These are phyloP conservation scores for Suillus subluteus DNA, from an alignment of 768 basidiomycete genomes.

Conservation along the genomic window DNA sequence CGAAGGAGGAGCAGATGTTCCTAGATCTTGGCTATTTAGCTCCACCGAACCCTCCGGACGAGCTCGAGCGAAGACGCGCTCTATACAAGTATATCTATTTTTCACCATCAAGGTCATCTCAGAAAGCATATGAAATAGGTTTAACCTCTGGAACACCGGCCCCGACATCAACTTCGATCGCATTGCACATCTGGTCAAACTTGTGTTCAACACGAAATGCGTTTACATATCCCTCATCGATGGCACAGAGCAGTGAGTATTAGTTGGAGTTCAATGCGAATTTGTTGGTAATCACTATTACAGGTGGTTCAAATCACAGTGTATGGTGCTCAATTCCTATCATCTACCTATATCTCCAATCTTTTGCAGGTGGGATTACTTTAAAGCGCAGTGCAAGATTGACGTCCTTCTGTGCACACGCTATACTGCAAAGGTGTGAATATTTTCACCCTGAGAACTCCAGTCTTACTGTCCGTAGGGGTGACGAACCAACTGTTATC, in stretches of 20 bases:
- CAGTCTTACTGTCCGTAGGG: conserved; percentile 42
- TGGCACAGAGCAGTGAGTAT: conserved; percentile 76
- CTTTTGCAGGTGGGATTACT: conserved; percentile 47
- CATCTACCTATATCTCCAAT: conserved; percentile 8
- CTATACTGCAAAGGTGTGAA: conserved; percentile 76
- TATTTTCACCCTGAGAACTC: background rate
- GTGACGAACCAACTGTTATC: conserved; percentile 87
- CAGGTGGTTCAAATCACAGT: conserved; percentile 91
- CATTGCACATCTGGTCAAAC: conserved; percentile 88
- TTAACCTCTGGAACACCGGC: conserved; percentile 88
- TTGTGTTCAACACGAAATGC: conserved; percentile 90
- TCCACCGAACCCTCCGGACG: conserved; percentile 85
- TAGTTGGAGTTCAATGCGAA: conserved; percentile 10
- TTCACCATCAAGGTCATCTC: conserved; percentile 10
- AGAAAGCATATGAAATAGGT: conserved; percentile 48
- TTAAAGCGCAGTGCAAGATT: conserved; percentile 51
- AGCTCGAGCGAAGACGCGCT: conserved; percentile 79
- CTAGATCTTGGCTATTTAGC: conserved; percentile 67
- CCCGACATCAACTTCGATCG: conserved; percentile 91
- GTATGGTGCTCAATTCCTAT: conserved; percentile 44
- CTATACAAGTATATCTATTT: conserved; percentile 69
- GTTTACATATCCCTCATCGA: conserved; percentile 86
- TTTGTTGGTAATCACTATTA: conserved; percentile 14
- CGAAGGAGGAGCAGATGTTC: conserved; percentile 72
- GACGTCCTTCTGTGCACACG: conserved; percentile 81